phyloP scores from a whole-genome alignment of 345 rosid species.

The Jatropha curcas region DNA sequence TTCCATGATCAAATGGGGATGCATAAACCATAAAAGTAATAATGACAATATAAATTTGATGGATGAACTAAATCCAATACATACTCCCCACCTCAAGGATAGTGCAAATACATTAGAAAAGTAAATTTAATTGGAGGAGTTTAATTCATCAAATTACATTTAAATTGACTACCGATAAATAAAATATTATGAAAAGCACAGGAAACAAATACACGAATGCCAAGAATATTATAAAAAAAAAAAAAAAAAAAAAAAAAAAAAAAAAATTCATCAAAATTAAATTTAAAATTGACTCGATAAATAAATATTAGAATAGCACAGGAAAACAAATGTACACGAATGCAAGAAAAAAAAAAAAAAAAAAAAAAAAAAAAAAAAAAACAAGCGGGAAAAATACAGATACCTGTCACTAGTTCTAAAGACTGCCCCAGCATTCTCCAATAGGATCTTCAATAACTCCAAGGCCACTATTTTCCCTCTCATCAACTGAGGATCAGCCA shows the following conservation, averaged over 20 bases:
- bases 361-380: neutral
- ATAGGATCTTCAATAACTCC: constrained; percentile 90
- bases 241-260: neutral
- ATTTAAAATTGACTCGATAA: neutral
- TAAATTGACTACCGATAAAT: neutral
- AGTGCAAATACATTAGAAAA: neutral
- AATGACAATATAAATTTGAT: neutral
- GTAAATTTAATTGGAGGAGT: neutral
- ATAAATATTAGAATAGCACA: neutral
- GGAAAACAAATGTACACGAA: neutral
- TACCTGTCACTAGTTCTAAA: constrained; percentile 99
- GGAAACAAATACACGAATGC: neutral
- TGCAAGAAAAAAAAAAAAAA: neutral
- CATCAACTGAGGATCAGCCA: constrained; percentile 88
- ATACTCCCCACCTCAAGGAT: neutral
- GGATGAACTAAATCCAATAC: neutral
- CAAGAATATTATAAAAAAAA: too few relatives aligned
- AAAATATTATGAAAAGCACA: neutral
- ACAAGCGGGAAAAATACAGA: neutral
- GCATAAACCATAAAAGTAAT: neutral
- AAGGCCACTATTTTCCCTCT: constrained; percentile 96
- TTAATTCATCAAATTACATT: neutral
- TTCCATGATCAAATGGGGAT: neutral
- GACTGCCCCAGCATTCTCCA: constrained; percentile 99
- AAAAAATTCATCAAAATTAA: neutral